Evolutionary conservation across 208 protist species (phyloP).

Genomic region (Naegleria fowleri): DNA sequence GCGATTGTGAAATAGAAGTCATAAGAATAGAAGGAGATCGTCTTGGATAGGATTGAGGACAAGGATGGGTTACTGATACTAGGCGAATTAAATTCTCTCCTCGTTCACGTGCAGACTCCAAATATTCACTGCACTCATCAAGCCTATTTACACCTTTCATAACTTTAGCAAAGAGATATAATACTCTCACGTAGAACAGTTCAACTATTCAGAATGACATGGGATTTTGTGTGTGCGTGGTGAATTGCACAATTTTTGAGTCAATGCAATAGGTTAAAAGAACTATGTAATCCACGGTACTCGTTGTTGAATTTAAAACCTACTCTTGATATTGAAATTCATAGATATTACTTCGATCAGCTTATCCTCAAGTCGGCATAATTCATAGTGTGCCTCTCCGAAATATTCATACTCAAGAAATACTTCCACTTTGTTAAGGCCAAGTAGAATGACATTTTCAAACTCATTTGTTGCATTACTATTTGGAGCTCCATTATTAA

Average conservation of each 20-base stretch:
- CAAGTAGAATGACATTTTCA: not conserved
- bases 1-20: no score
- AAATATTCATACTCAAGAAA: not conserved
- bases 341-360: not conserved
- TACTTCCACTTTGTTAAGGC: not conserved
- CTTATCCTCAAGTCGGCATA: not conserved
- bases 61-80: not conserved
- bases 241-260: no score
- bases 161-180: not conserved
- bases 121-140: not conserved
- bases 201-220: not conserved
- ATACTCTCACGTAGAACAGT: not conserved
- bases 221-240: not conserved
- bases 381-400: not conserved
- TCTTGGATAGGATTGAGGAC: not conserved
- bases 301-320: no score
- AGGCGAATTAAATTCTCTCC: not conserved
- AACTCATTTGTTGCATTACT: not conserved
- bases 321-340: not conserved
- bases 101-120: not conserved
- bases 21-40: not conserved
- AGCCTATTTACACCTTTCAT: not conserved
- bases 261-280: no score
- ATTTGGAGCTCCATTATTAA: no score
- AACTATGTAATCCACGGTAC: no score